These are phyloP conservation scores for Beauveria medogensis DNA, from an alignment of 2,329 filamentous ascomycete species.

Conservation along the genomic window DNA sequence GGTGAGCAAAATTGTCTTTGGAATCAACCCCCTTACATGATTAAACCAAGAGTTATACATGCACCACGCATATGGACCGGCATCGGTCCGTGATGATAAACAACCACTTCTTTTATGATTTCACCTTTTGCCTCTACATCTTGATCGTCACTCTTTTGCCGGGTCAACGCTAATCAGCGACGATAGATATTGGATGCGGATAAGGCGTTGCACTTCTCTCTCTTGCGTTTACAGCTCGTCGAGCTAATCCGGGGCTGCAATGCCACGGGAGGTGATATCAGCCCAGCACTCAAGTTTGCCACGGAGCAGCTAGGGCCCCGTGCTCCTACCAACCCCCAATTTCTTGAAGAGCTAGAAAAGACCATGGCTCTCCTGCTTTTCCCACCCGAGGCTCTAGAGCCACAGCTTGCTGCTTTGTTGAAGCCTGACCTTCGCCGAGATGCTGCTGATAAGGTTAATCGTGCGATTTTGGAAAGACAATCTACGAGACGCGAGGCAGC, in stretches of 20 bases:
- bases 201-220: constrained; percentile 75
- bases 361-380: constrained; percentile 93
- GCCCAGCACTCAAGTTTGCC: constrained; percentile 75
- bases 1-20: constrained; percentile 49
- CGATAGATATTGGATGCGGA: constrained; percentile 77
- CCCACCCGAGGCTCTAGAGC: constrained; percentile 68
- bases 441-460: constrained; percentile 84
- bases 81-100: constrained; percentile 84
- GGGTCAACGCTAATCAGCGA: constrained; percentile 21
- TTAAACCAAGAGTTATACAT: constrained; percentile 90
- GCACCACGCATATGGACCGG: constrained; percentile 90
- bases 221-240: constrained; percentile 84
- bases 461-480: constrained; percentile 71
- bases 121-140: constrained; percentile 2
- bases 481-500: constrained; percentile 69
- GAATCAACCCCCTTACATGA: constrained; percentile 57
- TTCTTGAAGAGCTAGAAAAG: constrained; percentile 78
- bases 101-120: constrained; percentile 47
- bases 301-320: constrained; percentile 79
- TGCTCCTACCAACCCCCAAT: constrained; percentile 72
- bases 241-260: constrained; percentile 81
- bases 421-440: constrained; percentile 70
- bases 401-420: constrained; percentile 67
- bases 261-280: constrained; percentile 61
- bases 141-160: constrained; percentile 2